A percentile compares a stretch with the other conserved stretches of the same genome.
Conservation (phyloP, 2,329 filamentous ascomycete genomes). For the Aspergillus ochraceus region DNA sequence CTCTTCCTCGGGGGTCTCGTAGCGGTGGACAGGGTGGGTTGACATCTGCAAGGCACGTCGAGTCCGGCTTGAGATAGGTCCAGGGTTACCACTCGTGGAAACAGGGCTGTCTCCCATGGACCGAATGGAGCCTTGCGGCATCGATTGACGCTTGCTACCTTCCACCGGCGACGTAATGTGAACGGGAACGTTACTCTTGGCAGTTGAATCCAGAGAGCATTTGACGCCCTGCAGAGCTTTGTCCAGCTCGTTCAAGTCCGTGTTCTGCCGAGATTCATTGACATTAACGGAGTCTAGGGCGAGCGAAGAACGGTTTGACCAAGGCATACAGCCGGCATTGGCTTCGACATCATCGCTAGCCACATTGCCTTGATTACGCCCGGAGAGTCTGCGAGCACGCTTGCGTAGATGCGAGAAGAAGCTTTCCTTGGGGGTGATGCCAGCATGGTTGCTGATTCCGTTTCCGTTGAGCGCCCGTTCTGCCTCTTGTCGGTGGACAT, state of each 20-base stretch:
- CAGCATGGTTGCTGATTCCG: conserved; percentile 71
- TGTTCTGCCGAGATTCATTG: conserved; percentile 46
- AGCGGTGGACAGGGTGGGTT: conserved; percentile 73
- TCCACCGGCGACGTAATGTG: conserved; percentile 35
- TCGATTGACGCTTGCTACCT: conserved; percentile 39
- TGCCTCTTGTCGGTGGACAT: conserved; percentile 85
- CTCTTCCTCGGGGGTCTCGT: conserved; percentile 94
- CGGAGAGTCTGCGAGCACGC: conserved; percentile 86
- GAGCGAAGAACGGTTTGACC: conserved; percentile 84
- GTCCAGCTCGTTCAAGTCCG: conserved; percentile 61
- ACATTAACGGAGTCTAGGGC: conserved; percentile 64
- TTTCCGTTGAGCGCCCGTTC: conserved; percentile 86
- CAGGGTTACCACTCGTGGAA: conserved; percentile 25
- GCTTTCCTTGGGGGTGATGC: conserved; percentile 77
- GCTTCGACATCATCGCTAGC: conserved; percentile 86
- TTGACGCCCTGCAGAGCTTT: conserved; percentile 61
- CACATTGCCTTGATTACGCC: conserved; percentile 80
- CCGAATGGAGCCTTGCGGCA: conserved; percentile 36
- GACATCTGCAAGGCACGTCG: conserved; percentile 71
- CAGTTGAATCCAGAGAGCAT: conserved; percentile 55
- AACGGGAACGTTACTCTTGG: conserved; percentile 38
- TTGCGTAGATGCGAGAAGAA: conserved; percentile 98
- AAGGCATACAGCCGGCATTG: conserved; percentile 88
- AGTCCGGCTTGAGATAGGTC: conserved; percentile 74
- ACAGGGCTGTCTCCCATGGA: conserved; percentile 29